These are phyloP conservation scores for Pichia exigua DNA, from an alignment of 805 yeast genomes.

Conservation along the genomic window DNA sequence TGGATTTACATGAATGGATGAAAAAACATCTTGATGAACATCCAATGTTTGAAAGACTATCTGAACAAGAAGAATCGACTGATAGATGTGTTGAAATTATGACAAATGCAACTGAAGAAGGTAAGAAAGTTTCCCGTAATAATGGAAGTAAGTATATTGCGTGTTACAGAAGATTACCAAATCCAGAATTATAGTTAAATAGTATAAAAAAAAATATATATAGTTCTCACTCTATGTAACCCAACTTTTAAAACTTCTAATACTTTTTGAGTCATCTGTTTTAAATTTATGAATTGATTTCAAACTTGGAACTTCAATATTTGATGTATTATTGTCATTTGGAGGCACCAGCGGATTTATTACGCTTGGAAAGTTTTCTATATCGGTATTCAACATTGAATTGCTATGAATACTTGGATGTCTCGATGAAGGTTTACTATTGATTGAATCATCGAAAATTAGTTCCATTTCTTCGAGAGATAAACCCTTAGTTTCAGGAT, in stretches of 20 bases:
- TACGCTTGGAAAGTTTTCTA: neutral
- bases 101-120: constrained; percentile 95
- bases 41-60: constrained; percentile 79
- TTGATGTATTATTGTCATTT: constrained; percentile 5
- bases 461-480: constrained; percentile 88
- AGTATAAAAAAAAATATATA: neutral
- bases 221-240: neutral
- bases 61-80: constrained; percentile 66
- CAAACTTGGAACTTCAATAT: constrained; percentile 32
- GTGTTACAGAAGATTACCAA: constrained; percentile 69
- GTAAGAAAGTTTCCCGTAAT: constrained; percentile 90
- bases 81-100: constrained; percentile 82
- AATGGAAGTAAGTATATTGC: constrained; percentile 83
- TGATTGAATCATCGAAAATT: constrained; percentile 49
- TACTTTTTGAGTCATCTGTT: constrained; percentile 27
- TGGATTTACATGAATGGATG: constrained; percentile 95
- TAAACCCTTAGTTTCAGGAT: constrained; percentile 89
- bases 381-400: neutral
- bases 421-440: constrained; percentile 12
- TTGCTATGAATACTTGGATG: neutral
- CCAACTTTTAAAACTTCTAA: constrained; percentile 32
- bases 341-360: neutral
- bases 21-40: constrained; percentile 83
- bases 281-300: constrained; percentile 29
- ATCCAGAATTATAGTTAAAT: constrained; percentile 34